These are phyloP conservation scores for Globisporangium camurandrum DNA, from an alignment of 352 stramenopile species.

Conservation along the genomic window DNA sequence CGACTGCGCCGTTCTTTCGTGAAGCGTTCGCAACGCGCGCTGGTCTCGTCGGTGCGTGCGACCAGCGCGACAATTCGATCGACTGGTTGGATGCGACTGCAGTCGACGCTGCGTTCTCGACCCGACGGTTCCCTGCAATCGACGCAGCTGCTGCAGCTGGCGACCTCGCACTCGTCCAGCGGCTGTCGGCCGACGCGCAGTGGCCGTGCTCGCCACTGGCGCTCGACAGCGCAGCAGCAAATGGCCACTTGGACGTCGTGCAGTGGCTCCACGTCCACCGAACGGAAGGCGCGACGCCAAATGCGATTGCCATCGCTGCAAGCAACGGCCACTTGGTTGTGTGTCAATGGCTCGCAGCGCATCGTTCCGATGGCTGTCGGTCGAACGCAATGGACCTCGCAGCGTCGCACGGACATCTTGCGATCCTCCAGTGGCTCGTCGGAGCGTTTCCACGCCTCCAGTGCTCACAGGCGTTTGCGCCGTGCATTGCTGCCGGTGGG, in stretches of 20 bases:
- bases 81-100: slow-evolving; percentile 13
- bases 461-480: slow-evolving; percentile 24
- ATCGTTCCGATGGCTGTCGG: slow-evolving; percentile 29
- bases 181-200: slow-evolving; percentile 18
- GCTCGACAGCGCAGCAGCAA: slow-evolving; percentile 31
- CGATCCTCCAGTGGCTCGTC: slow-evolving; percentile 39
- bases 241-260: slow-evolving; percentile 29
- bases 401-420: slow-evolving; percentile 35
- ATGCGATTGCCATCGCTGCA: slow-evolving; percentile 28
- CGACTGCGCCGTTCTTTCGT: slow-evolving; percentile 18
- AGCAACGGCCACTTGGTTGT: slow-evolving; percentile 30
- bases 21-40: slow-evolving; percentile 25
- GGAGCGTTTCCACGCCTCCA: slow-evolving; percentile 21
- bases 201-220: slow-evolving; percentile 31
- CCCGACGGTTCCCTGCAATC: slow-evolving; percentile 18
- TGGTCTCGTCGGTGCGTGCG: slow-evolving; percentile 21
- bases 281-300: slow-evolving; percentile 26
- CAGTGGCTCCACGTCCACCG: slow-evolving; percentile 32
- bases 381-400: slow-evolving; percentile 32
- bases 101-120: slow-evolving; percentile 8
- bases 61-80: slow-evolving; percentile 24
- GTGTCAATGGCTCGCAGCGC: slow-evolving; percentile 25
- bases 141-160: slow-evolving; percentile 22
- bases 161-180: slow-evolving; percentile 26
- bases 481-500: slow-evolving; percentile 24